Evolutionary conservation across 2,329 filamentous ascomycete species (phyloP), one percentile per base, ranked within the genome.

Genomic region (Trichoderma gracile): DNA sequence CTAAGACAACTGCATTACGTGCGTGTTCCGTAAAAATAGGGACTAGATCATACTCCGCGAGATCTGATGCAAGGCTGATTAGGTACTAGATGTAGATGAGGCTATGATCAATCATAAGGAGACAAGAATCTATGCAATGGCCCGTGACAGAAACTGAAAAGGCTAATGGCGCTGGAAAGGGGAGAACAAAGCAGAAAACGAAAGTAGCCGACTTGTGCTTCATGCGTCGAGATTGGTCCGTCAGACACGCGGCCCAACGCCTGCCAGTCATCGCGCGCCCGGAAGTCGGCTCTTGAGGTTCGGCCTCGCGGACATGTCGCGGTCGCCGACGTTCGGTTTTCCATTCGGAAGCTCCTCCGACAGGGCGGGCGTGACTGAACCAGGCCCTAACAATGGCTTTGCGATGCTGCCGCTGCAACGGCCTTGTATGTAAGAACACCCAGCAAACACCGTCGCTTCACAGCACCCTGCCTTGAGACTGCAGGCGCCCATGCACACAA

Each of bases 261-360:
- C 19, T 17, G 33, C 21, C 43, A 42, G 23, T n/a, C 47, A 52
- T 38, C 47, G 47, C 10, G 38, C 8, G 49, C 49, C 49, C 58
- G 59, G 59, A 54, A 25, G 49, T 62, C 59, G 59, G 59, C 33
- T 27, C 49, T 33, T 21, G 21, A n/a, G 40, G 23, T 54, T 62
- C 59, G 49, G 59, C 49, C 40, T 62, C 59, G 49, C 49, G 59
- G 59, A 45, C 19, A 54, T 54, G 19, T 45, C 59, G 42, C 59
- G 40, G 49, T 30, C 49, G 59, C 47, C 49, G 59, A 54, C 49
- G 42, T 33, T 33, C 49, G 49, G 40, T 23, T 10, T 54, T 53
- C 27, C 40, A 6, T 25, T 25, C 53, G 45, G 42, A 30, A 43
- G n/a, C 33, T 8, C 43, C 43, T 23, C 46, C 61, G 21, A 30